These are phyloP conservation scores for Tetrapisispora arboricola DNA, from an alignment of 805 yeast genomes.

Conservation along the genomic window DNA sequence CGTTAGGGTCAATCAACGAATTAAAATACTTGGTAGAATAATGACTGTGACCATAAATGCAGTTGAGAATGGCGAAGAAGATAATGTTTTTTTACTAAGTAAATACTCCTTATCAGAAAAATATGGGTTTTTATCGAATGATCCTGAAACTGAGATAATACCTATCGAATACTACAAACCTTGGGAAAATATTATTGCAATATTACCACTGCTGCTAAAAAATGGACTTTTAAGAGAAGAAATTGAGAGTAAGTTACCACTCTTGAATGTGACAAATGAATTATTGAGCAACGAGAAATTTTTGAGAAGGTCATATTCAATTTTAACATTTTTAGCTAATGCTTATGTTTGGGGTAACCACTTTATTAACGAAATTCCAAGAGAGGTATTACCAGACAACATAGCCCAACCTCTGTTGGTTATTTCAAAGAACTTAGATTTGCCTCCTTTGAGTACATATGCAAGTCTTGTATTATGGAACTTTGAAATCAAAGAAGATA, in stretches of 20 bases:
- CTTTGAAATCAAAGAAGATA: conserved; percentile 33
- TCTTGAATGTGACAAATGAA: conserved; percentile 38
- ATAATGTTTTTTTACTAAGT: no score
- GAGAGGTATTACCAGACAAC: conserved; percentile 52
- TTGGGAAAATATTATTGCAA: conserved; percentile 65
- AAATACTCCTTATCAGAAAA: conserved; percentile 61
- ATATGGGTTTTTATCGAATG: conserved; percentile 73
- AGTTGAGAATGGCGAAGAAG: no score
- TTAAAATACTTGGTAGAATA: no score
- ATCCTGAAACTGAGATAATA: conserved; percentile 49
- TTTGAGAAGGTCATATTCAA: conserved; percentile 69
- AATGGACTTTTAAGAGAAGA: conserved; percentile 48
- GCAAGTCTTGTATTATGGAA: conserved; percentile 88
- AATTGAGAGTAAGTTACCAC: conserved; percentile 53
- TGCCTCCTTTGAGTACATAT: conserved; percentile 84
- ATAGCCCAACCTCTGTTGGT: conserved; percentile 61
- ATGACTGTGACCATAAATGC: no score
- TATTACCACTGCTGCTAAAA: conserved; percentile 56
- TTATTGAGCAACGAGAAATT: conserved; percentile 34
- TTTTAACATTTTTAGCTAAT: conserved; percentile 72
- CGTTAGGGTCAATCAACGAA: no score
- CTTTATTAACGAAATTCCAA: conserved; percentile 30
- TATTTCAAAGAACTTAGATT: conserved; percentile 47
- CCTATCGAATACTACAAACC: conserved; percentile 54
- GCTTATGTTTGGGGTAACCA: conserved; percentile 85